Evolutionary conservation across 768 basidiomycete species (phyloP).

Genomic region (Cystobasidium tubakii): DNA sequence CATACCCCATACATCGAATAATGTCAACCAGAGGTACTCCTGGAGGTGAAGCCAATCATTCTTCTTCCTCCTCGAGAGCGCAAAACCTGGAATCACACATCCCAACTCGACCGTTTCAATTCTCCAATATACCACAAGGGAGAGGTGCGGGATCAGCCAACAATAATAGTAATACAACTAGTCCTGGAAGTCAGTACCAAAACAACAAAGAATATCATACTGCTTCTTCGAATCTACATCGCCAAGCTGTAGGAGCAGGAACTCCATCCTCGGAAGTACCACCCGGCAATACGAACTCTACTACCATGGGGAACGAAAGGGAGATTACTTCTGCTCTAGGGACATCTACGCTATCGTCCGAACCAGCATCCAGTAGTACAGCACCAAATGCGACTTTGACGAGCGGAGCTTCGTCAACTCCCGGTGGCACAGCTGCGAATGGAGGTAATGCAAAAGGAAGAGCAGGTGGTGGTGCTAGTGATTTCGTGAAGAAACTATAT

Average conservation of each 20-base stretch:
- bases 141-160: neutral
- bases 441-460: slow-evolving; percentile 6
- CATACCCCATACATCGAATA: no score
- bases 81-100: slow-evolving; percentile 7
- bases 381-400: neutral
- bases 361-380: no score
- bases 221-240: neutral
- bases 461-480: slow-evolving; percentile 55
- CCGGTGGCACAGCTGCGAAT: neutral
- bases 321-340: no score
- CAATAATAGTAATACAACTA: neutral
- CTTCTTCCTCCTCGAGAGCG: no score
- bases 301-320: no score
- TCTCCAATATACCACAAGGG: neutral
- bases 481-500: slow-evolving; percentile 92
- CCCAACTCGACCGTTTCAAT: neutral
- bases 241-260: neutral
- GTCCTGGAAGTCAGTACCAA: neutral
- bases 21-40: no score
- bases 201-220: neutral
- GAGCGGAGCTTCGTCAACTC: neutral
- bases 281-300: no score
- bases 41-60: neutral
- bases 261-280: no score
- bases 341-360: no score